Evolutionary conservation across 306 rosid genomes (phyloP).

Genomic region (Trifolium fragiferum): DNA sequence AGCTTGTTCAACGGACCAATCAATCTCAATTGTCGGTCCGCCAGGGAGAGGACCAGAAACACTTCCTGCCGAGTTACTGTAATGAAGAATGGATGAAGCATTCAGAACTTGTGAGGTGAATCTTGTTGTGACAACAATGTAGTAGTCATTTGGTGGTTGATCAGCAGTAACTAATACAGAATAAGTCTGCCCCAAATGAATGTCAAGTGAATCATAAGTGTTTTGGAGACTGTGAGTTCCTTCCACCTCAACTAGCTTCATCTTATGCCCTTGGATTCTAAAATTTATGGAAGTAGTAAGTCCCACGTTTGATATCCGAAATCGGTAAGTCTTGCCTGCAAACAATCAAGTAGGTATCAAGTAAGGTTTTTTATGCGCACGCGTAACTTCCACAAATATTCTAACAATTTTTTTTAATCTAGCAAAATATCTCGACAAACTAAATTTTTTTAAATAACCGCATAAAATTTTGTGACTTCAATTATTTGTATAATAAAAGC

Average conservation of each 20-base stretch:
- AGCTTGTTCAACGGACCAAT: conserved; percentile 87
- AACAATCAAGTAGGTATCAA: conserved; percentile 20
- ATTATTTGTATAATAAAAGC: not conserved
- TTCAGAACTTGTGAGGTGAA: conserved; percentile 68
- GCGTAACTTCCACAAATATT: not conserved
- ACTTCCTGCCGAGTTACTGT: conserved; percentile 64
- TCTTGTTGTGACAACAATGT: conserved; percentile 70
- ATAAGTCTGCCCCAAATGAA: conserved; percentile 81
- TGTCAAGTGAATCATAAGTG: conserved; percentile 75
- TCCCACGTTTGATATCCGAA: conserved; percentile 86
- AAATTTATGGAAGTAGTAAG: conserved; percentile 73
- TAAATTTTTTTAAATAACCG: not conserved
- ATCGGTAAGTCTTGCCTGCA: conserved; percentile 81
- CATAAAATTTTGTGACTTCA: not conserved
- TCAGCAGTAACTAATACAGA: conserved; percentile 86
- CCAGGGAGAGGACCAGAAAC: conserved; percentile 70
- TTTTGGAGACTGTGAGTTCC: conserved; percentile 85
- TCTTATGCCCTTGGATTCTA: conserved; percentile 86
- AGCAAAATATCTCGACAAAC: not conserved
- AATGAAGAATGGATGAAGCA: conserved; percentile 68
- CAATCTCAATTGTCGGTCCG: conserved; percentile 71
- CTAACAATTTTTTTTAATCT: not conserved
- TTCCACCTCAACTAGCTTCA: conserved; percentile 85
- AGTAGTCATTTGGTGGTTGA: conserved; percentile 74
- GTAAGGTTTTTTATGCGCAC: not conserved